A percentile compares a stretch with the other conserved stretches of the same genome.
Conservation (phyloP, 1,284 basidiomycete genomes). For the Ustilago curta region DNA sequence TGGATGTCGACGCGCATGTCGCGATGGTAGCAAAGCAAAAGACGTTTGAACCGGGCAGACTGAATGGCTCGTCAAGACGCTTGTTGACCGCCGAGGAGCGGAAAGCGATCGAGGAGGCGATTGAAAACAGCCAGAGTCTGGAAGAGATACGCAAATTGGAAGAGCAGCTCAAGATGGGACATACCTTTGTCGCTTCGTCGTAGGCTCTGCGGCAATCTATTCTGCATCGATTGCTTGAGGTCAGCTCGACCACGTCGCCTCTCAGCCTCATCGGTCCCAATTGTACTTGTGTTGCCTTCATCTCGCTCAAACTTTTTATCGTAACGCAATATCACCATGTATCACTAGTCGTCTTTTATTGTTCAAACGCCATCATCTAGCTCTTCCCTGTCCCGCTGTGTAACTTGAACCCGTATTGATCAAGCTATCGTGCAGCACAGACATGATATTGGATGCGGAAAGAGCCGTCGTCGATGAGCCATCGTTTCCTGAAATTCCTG, state of each 20-base stretch:
- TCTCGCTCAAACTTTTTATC: no score
- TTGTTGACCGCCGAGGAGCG: conserved; percentile 93
- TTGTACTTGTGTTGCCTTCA: not conserved
- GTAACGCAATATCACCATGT: conserved; percentile 5
- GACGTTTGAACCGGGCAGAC: conserved; percentile 71
- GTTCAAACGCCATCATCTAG: not conserved
- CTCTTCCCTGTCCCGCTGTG: not conserved
- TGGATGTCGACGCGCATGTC: conserved; percentile 68
- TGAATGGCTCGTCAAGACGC: conserved; percentile 73
- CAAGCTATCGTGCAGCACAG: no score
- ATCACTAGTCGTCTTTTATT: conserved; percentile 7
- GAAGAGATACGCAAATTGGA: conserved; percentile 72
- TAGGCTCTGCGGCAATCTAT: not conserved
- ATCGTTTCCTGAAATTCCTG: not conserved
- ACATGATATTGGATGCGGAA: conserved; percentile 1
- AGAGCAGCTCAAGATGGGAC: conserved; percentile 63
- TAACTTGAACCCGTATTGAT: no score
- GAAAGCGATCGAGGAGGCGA: conserved; percentile 87
- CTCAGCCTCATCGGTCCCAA: no score
- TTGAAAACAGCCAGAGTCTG: conserved; percentile 87
- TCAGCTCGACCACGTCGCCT: no score
- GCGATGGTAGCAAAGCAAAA: conserved; percentile 72
- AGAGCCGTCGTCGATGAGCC: conserved; percentile 7
- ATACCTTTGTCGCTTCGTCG: conserved; percentile 29
- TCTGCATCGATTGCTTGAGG: not conserved